Evolutionary conservation across 2,329 filamentous ascomycete species (phyloP).

Genomic region (Aspergillus pseudoviridinutans): DNA sequence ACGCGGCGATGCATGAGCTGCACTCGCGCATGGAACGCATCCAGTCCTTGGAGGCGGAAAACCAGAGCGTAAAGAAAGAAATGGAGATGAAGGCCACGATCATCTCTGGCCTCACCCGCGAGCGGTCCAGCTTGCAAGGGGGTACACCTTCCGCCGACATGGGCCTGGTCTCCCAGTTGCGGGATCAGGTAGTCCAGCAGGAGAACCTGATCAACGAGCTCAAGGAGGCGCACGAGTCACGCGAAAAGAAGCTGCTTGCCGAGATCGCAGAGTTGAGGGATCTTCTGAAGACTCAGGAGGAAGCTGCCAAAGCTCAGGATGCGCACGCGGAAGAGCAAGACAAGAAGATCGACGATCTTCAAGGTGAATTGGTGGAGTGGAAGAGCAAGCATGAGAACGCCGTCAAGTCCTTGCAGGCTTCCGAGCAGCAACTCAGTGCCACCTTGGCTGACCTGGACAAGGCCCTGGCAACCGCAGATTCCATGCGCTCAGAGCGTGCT

Average conservation of each 20-base stretch:
- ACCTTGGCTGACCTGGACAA: conserved; percentile 72
- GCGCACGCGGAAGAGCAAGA: conserved; percentile 44
- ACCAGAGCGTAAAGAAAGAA: conserved; percentile 81
- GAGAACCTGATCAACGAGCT: conserved; percentile 74
- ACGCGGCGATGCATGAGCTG: conserved; percentile 87
- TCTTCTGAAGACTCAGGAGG: conserved; percentile 44
- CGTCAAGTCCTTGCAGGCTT: conserved; percentile 65
- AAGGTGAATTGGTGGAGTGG: conserved; percentile 70
- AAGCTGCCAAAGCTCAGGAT: conserved; percentile 32
- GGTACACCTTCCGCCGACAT: conserved; percentile 76
- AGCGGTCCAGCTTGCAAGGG: conserved; percentile 82
- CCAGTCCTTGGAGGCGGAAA: conserved; percentile 80
- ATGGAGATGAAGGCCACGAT: conserved; percentile 97
- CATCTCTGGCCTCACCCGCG: conserved; percentile 88
- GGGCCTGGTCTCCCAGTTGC: conserved; percentile 79
- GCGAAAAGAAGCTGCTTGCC: conserved; percentile 69
- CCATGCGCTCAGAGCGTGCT: conserved; percentile 42
- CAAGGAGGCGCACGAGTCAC: conserved; percentile 65
- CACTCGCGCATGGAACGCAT: conserved; percentile 83
- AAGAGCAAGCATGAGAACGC: conserved; percentile 69
- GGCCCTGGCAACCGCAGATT: conserved; percentile 54
- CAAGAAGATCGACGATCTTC: conserved; percentile 60
- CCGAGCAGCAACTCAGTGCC: conserved; percentile 67
- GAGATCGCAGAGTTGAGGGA: conserved; percentile 68
- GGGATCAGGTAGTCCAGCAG: conserved; percentile 81